Conservation (phyloP, 345 rosid species). For the Populus nigra region DNA sequence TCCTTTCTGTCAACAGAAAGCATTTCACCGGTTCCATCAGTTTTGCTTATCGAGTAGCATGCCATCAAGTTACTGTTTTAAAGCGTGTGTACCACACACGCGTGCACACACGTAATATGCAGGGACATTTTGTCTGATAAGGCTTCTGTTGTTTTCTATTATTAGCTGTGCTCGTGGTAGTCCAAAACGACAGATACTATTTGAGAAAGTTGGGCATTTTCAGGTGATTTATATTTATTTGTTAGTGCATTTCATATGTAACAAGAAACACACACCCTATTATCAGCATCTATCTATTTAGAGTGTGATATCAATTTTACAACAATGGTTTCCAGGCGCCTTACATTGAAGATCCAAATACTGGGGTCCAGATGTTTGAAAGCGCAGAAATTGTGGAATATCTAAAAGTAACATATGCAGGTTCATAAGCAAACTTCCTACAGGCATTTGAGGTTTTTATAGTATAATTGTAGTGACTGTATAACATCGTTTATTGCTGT, state of each 20-base stretch:
- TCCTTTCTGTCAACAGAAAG: neutral
- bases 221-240: constrained; percentile 46
- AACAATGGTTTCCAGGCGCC: constrained; percentile 57
- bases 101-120: neutral
- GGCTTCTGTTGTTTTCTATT: constrained; percentile 5
- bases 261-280: neutral
- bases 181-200: constrained; percentile 64
- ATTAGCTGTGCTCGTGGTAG: constrained; percentile 87
- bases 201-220: constrained; percentile 61
- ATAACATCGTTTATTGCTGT: neutral
- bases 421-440: constrained; percentile 20
- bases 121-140: neutral
- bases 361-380: constrained; percentile 86
- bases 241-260: neutral
- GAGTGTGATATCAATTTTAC: neutral
- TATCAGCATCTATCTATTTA: neutral
- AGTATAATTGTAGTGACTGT: neutral
- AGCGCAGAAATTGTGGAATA: constrained; percentile 87
- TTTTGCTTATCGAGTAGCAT: neutral
- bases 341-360: constrained; percentile 85
- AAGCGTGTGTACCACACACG: neutral
- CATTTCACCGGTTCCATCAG: neutral
- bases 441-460: constrained; percentile 5
- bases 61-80: neutral
- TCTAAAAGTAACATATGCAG: constrained; percentile 73